Percentiles rank a stretch among this genome's conserved stretches.
These are phyloP conservation scores for Olyra latifolia DNA, from an alignment of 176 grass and related monocot genomes.

Conservation along the genomic window DNA sequence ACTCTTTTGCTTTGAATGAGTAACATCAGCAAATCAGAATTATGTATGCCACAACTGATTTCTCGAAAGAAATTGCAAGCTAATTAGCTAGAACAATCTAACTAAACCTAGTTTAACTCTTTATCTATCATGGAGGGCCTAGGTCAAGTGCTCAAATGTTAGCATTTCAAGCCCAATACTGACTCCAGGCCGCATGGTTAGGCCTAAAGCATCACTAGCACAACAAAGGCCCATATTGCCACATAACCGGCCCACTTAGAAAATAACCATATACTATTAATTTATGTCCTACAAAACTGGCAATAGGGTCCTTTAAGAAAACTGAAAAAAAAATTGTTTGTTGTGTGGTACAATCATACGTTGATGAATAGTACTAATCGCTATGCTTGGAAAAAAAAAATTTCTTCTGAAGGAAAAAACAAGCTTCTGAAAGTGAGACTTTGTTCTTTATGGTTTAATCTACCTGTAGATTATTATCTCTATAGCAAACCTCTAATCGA, in stretches of 20 bases:
- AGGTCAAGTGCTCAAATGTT: not conserved
- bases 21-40: too few species aligned
- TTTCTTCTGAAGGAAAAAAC: too few species aligned
- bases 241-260: too few species aligned
- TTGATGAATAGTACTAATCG: too few species aligned
- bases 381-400: too few species aligned
- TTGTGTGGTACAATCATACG: not conserved
- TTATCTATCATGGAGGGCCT: not conserved
- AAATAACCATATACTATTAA: not conserved
- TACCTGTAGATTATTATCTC: too few species aligned
- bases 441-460: too few species aligned
- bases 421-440: too few species aligned
- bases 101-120: too few species aligned
- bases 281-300: not conserved
- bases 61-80: not conserved
- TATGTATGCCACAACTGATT: not conserved
- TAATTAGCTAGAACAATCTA: not conserved
- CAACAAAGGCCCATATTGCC: not conserved
- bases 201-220: not conserved
- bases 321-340: not conserved
- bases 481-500: too few species aligned
- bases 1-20: not conserved
- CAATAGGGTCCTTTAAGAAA: not conserved
- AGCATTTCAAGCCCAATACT: not conserved
- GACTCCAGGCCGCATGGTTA: too few species aligned